These are phyloP conservation scores for Thermomyces lanuginosus DNA, from an alignment of 2,329 filamentous ascomycete genomes.

Conservation along the genomic window DNA sequence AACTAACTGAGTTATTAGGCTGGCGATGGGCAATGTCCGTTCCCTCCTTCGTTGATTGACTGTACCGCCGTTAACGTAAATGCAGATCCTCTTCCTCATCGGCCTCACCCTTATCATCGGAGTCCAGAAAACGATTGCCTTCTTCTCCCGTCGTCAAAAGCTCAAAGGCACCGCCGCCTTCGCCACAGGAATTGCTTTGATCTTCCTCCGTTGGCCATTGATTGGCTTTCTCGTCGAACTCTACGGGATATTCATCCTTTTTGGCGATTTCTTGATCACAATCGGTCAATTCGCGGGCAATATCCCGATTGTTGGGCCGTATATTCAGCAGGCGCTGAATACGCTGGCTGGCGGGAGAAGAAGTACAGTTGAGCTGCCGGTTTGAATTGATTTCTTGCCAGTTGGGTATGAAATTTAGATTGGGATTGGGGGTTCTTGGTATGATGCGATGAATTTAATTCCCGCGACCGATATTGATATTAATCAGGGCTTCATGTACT, in stretches of 20 bases:
- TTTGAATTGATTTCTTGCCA: too few relatives aligned
- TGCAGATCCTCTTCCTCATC: constrained; percentile 88
- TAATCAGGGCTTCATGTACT: too few relatives aligned
- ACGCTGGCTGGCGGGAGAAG: constrained; percentile 51
- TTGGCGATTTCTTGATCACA: constrained; percentile 90
- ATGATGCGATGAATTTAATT: too few relatives aligned
- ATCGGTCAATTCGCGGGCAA: constrained; percentile 76
- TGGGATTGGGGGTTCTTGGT: too few relatives aligned
- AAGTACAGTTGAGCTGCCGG: constrained; percentile 53
- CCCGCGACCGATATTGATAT: too few relatives aligned
- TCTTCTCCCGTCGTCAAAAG: constrained; percentile 91
- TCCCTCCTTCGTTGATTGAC: constrained; percentile 7
- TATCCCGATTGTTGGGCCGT: constrained; percentile 71
- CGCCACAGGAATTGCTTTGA: constrained; percentile 64
- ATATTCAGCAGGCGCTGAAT: constrained; percentile 60
- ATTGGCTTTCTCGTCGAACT: constrained; percentile 80
- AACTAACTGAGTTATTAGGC: constrained; percentile 35
- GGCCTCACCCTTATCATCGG: constrained; percentile 94
- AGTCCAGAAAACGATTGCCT: constrained; percentile 71
- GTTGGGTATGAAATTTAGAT: too few relatives aligned
- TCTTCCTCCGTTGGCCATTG: constrained; percentile 78
- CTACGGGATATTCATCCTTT: constrained; percentile 84
- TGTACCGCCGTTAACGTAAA: constrained; percentile 2
- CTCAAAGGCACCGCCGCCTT: constrained; percentile 83
- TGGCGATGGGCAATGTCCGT: constrained; percentile 90